phyloP scores from a whole-genome alignment of 2,329 filamentous ascomycete species.

The Tolypocladium ophioglossoides region DNA sequence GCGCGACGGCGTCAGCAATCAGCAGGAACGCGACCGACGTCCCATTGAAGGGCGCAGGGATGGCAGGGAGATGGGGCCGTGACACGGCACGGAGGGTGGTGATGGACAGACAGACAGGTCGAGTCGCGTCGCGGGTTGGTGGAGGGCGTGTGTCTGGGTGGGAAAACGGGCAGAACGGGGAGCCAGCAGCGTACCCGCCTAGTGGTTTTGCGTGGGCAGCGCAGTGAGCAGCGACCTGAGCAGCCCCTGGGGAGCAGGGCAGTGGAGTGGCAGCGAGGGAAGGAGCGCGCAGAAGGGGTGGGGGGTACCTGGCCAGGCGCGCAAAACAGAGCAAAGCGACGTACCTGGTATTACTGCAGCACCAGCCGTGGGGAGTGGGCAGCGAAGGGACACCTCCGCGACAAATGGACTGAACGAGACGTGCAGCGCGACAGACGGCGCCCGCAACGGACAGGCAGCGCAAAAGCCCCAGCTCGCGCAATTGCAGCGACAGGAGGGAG shows the following conservation, averaged over 20 bases:
- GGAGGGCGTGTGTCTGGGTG: conserved; percentile 20
- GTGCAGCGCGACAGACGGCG: background rate
- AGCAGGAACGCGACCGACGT: conserved; percentile 26
- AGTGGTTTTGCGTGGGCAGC: conserved; percentile 1
- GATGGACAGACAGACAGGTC: conserved; percentile 21
- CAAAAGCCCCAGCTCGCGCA: background rate
- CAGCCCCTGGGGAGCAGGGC: background rate
- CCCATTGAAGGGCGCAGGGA: conserved; percentile 28
- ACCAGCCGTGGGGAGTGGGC: background rate
- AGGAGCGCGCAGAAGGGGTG: background rate
- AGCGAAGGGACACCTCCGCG: background rate
- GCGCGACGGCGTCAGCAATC: conserved; percentile 33
- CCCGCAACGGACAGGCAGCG: background rate
- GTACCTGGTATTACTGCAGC: background rate
- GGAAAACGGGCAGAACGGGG: conserved; percentile 15
- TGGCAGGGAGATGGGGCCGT: conserved; percentile 34
- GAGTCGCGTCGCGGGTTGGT: conserved; percentile 32
- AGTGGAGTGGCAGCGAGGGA: background rate
- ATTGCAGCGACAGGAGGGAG: background rate
- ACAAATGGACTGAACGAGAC: background rate
- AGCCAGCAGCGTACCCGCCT: background rate
- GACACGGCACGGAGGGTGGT: conserved; percentile 30
- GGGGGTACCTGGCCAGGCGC: background rate
- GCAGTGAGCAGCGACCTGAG: conserved; percentile 2
- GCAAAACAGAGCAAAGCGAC: background rate